Conservation (phyloP, 2,329 filamentous ascomycete species). For the Fusarium bulbicola region DNA sequence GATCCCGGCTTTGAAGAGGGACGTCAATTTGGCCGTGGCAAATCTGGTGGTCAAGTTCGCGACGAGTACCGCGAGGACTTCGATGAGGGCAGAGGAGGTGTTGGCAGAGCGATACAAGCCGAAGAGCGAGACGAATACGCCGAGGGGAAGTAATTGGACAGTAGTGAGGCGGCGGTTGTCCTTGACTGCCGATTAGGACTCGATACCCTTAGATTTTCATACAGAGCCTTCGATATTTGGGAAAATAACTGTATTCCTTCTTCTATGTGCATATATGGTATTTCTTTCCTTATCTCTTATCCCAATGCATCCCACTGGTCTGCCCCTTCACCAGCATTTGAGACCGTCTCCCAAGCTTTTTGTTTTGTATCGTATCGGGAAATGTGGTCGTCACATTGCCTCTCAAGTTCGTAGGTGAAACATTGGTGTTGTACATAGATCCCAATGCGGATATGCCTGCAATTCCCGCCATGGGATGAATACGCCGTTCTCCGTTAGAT, state of each 20-base stretch:
- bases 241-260: constrained; percentile 8
- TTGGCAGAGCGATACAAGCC: constrained; percentile 77
- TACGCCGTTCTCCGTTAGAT: constrained; percentile 36
- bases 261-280: constrained; percentile 9
- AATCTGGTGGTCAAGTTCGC: constrained; percentile 94
- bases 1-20: constrained; percentile 97
- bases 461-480: constrained; percentile 33
- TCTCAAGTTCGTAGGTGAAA: constrained; percentile 40
- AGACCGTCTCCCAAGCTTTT: constrained; percentile 4
- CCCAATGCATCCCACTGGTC: constrained; percentile 12
- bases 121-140: constrained; percentile 57
- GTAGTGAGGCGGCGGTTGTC: neutral
- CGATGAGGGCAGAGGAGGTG: constrained; percentile 91
- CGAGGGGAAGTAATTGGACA: constrained; percentile 45
- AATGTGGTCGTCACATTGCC: constrained; percentile 31
- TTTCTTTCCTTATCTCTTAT: neutral
- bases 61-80: constrained; percentile 98
- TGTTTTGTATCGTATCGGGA: constrained; percentile 10
- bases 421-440: constrained; percentile 45
- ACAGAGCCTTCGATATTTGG: constrained; percentile 14
- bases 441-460: constrained; percentile 25
- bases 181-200: constrained; percentile 15
- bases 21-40: constrained; percentile 93
- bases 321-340: constrained; percentile 37
- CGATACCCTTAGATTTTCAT: constrained; percentile 39